Conservation (phyloP, 352 stramenopile species). For the Elongisporangium anandrum region DNA sequence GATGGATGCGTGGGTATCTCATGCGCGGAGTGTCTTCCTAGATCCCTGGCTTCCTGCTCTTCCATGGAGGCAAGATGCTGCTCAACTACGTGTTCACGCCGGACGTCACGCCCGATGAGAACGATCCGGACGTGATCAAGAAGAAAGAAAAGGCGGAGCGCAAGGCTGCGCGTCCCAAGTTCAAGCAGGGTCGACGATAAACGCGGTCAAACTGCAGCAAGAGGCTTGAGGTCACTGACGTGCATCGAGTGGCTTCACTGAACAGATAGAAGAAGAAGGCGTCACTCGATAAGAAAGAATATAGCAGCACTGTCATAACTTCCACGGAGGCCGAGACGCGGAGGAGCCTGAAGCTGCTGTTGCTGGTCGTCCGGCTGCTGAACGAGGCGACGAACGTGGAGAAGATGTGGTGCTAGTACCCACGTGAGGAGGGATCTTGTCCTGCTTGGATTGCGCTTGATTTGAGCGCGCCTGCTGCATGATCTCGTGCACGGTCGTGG, state of each 20-base stretch:
- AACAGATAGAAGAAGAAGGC: not conserved
- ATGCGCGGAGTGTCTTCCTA: slow-evolving; percentile 5
- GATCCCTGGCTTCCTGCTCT: slow-evolving; percentile 81
- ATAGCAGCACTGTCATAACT: slow-evolving; percentile 6
- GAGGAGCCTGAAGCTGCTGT: slow-evolving; percentile 1
- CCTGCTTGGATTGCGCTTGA: not conserved
- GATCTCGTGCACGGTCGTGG: slow-evolving; percentile 48
- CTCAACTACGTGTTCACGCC: slow-evolving; percentile 84
- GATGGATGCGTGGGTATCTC: too few species aligned
- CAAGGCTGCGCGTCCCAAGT: slow-evolving; percentile 50
- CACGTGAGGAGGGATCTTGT: not conserved
- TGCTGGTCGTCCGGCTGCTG: not conserved
- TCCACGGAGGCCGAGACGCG: slow-evolving; percentile 12
- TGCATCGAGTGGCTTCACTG: not conserved
- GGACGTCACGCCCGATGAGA: slow-evolving; percentile 34
- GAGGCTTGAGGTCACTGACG: not conserved
- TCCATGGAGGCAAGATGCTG: slow-evolving; percentile 66
- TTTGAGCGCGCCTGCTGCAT: slow-evolving; percentile 14
- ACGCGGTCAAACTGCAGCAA: not conserved
- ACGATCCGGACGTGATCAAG: slow-evolving; percentile 54
- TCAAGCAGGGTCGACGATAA: slow-evolving; percentile 33
- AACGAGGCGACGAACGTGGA: not conserved
- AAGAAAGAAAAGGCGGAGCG: slow-evolving; percentile 78
- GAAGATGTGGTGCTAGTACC: not conserved
- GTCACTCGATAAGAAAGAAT: not conserved